phyloP scores from a whole-genome alignment of 495 filamentous ascomycete genomes.

The Penicillium paradoxum region DNA sequence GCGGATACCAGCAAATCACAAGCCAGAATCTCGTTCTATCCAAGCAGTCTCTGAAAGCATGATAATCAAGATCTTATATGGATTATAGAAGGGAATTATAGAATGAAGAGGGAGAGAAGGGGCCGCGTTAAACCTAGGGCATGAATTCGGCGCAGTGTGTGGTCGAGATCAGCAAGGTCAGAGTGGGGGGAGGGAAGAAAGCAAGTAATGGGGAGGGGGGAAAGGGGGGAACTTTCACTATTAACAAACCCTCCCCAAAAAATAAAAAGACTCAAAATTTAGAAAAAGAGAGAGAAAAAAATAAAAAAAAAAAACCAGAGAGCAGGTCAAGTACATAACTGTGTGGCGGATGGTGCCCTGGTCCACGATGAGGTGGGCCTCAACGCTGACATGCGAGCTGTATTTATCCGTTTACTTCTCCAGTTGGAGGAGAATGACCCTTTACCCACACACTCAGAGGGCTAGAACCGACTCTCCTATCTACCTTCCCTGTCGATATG shows the following conservation, averaged over 20 bases:
- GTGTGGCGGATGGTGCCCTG: no score
- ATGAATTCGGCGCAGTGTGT: background rate
- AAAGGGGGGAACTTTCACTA: no score
- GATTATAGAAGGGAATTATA: conserved; percentile 2
- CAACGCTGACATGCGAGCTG: no score
- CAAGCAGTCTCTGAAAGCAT: conserved; percentile 2
- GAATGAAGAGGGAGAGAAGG: conserved; percentile 1
- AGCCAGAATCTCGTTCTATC: background rate
- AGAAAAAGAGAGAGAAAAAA: no score
- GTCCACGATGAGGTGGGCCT: no score
- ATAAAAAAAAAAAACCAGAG: conserved; percentile 15
- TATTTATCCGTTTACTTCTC: no score
- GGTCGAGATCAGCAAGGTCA: background rate
- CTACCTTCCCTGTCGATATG: no score
- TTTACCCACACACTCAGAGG: no score
- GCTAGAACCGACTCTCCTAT: no score
- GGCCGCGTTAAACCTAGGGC: background rate
- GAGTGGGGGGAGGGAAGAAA: conserved; percentile 8
- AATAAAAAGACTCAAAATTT: conserved; percentile 2
- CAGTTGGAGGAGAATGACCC: no score
- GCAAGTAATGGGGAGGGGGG: conserved; percentile 3
- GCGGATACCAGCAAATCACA: background rate
- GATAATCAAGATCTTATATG: conserved; percentile 5
- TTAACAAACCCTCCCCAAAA: background rate
- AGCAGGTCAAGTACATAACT: conserved; percentile 2